Evolutionary conservation across 148 eudicot genomes (phyloP).

Genomic region (Spergularia bocconei): DNA sequence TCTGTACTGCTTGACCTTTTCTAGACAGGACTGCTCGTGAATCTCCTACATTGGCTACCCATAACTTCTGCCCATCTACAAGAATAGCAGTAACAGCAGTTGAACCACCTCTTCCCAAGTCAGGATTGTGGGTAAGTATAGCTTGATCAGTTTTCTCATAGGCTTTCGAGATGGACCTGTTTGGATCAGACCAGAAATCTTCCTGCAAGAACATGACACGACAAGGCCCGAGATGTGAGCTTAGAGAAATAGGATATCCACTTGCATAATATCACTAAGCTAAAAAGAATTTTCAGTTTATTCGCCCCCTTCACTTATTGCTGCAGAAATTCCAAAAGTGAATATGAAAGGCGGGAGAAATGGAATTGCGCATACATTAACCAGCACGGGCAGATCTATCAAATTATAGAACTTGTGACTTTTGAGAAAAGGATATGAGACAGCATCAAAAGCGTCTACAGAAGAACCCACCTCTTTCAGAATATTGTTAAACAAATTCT

Average conservation of each 20-base stretch:
- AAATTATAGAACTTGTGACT: neutral
- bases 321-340: neutral
- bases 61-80: conserved; percentile 54
- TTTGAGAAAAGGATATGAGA: neutral
- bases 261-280: neutral
- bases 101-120: conserved; percentile 84
- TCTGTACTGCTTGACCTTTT: conserved; percentile 59
- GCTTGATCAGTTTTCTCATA: conserved; percentile 77
- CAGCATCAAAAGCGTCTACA: neutral
- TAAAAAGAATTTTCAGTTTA: neutral
- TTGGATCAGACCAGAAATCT: conserved; percentile 68
- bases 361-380: neutral
- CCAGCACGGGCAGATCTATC: neutral
- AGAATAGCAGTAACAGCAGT: conserved; percentile 87
- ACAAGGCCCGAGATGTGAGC: neutral
- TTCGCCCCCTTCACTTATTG: neutral
- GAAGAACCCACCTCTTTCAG: conserved; percentile 54
- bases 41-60: conserved; percentile 85
- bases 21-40: conserved; percentile 78
- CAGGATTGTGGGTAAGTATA: conserved; percentile 64
- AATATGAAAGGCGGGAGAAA: neutral
- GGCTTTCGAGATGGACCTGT: conserved; percentile 57
- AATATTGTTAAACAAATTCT: conserved; percentile 69
- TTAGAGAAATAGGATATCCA: neutral
- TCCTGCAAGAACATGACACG: conserved; percentile 38